Base-by-base conservation (phyloP, 2,329 filamentous ascomycete species). In the Neocucurbitaria cava region DNA sequence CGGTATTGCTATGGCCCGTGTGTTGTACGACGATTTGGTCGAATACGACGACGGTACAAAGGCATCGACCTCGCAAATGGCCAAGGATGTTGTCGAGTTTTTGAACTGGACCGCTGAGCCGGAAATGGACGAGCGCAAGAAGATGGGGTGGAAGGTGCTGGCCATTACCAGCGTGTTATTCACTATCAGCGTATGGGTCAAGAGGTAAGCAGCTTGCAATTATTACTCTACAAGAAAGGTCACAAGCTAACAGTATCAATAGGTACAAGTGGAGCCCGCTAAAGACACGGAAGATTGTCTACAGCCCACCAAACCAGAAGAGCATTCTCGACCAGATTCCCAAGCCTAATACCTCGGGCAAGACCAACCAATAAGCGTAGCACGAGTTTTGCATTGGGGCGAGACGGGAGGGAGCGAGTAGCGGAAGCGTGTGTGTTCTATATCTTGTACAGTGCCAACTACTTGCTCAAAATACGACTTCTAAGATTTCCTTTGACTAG, bases 51-150 rank as follows among this genome's bases (percentile, higher is more conserved):
- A 99, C 68, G 92, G 86, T 61, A 99, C 95, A 38, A 91, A 92
- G 47, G 95, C 95, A 45, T 91, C 94, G 59, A 92, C 92, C 65
- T 97, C 94, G 61, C 95, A 99, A 83, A 99, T 99, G 95, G 95
- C 95, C 79, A 99, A 99, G 89, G 95, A 99, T 71, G 95, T 99
- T 57, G 88, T 90, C 57, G 95, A 99, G 82, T 99, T 99, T 84
- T 86, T 99, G 76, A 98, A 99, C 89, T 99, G 95, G 95, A 86
- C 95, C 49, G 93, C 95, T 54, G 95, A 99, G 84, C 95, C 95
- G 44, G 95, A 99, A 85, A 96, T 97, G 92, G 95, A 99, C 76
- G 89, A 97, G 77, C 90, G 95, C 77, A 99, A 99, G 90, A 95
- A 92, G 84, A 99, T 98, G 95, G 95, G 95, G 73, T 88, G 96